phyloP scores from a whole-genome alignment of 192 early-diverging fungal genomes.

The Phycomyces blakesleeanus region DNA sequence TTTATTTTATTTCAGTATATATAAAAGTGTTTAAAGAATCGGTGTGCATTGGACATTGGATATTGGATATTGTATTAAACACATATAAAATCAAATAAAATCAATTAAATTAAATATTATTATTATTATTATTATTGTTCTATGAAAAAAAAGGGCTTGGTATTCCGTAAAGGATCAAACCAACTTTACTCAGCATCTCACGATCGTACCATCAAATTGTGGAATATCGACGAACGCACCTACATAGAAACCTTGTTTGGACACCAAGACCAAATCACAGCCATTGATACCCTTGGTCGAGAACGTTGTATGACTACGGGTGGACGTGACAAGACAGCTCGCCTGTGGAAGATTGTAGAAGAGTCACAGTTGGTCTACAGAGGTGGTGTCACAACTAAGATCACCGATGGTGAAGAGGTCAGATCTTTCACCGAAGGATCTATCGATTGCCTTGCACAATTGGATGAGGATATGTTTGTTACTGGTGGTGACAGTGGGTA shows the following conservation, averaged over 20 bases:
- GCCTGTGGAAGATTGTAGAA: slow-evolving; percentile 95
- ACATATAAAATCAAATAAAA: no score
- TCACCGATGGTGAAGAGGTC: slow-evolving; percentile 27
- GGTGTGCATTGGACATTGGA: no score
- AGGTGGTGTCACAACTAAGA: slow-evolving; percentile 52
- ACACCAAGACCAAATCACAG: slow-evolving; percentile 87
- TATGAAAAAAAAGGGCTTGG: slow-evolving; percentile 51
- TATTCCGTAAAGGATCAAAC: slow-evolving; percentile 76
- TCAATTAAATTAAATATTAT: no score
- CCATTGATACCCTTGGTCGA: slow-evolving; percentile 76
- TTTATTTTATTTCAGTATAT: background rate
- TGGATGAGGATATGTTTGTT: slow-evolving; percentile 92
- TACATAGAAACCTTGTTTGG: slow-evolving; percentile 98
- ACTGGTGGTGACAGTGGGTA: slow-evolving; percentile 87
- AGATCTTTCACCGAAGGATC: slow-evolving; percentile 53
- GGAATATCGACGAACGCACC: slow-evolving; percentile 87
- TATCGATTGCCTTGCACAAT: slow-evolving; percentile 82
- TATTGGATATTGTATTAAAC: no score
- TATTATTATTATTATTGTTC: no score
- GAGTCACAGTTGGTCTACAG: slow-evolving; percentile 92
- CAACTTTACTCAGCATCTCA: slow-evolving; percentile 86
- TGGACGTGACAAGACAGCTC: slow-evolving; percentile 81
- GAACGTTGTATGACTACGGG: slow-evolving; percentile 92
- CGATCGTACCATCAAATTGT: slow-evolving; percentile 95
- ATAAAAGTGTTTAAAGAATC: background rate